Conservation (phyloP, 2,329 filamentous ascomycete genomes). For the Phaeophleospora eucalypticola region DNA sequence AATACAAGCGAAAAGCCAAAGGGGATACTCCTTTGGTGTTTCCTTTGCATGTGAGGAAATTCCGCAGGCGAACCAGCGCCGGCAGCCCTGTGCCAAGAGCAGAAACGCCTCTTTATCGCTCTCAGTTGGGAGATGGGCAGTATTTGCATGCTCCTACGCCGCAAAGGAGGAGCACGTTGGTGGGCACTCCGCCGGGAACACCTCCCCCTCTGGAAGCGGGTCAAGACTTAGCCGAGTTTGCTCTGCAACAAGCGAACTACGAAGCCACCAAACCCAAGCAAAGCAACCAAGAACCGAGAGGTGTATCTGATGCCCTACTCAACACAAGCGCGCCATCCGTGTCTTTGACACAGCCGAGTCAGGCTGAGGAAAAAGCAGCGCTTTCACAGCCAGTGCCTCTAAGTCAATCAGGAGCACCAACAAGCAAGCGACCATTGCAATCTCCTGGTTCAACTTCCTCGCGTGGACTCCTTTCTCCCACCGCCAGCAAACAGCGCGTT, state of each 20-base stretch:
- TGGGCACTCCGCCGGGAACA: conserved; percentile 6
- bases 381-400: no score
- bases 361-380: no score
- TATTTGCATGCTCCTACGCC: conserved; percentile 23
- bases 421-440: background rate
- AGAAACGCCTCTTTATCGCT: conserved; percentile 25
- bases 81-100: conserved; percentile 19
- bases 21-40: conserved; percentile 23
- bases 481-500: background rate
- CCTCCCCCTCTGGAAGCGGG: conserved; percentile 3
- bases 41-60: conserved; percentile 27
- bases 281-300: background rate
- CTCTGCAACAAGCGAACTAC: conserved; percentile 1
- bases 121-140: conserved; percentile 16
- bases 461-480: background rate
- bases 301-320: background rate
- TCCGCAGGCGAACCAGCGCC: conserved; percentile 22
- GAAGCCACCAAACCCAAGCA: background rate
- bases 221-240: background rate
- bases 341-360: background rate
- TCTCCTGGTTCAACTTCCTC: background rate
- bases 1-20: background rate
- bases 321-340: background rate
- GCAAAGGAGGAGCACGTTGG: conserved; percentile 16
- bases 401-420: background rate